Evolutionary conservation across 2,329 filamentous ascomycete genomes (phyloP), one percentile per base, ranked within the genome.

Genomic region (Penicillium polonicum): DNA sequence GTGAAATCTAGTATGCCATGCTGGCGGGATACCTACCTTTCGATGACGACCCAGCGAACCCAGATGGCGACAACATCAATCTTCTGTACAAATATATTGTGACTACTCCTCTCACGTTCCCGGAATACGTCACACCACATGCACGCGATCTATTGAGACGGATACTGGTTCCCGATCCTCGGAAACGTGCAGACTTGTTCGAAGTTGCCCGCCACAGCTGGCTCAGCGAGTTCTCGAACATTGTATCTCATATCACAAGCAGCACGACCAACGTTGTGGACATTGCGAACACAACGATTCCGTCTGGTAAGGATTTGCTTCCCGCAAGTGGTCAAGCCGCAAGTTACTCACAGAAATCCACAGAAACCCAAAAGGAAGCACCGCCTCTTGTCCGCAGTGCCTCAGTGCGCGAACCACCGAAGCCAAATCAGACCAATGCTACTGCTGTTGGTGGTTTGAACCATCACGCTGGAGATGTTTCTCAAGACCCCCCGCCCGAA

Each of bases 51-150:
- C 94, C 94, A 62, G 94, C 92, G 45, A 99, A 99, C 72, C 94
- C 94, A 2, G 94, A 99, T 76, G 94, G 94, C 65, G 94, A 99
- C 75, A 99, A 99, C 73, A 99, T 99, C 79, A 99, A 99, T 74
- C 83, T 99, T 12, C 82, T 99, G 29, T 99, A 99, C 83, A 97
- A 97, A 79, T 99, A 99, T 78, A 99, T 99, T 68, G 93, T 97
- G 59, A 95, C 91, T 55, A 99, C 94, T 1, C 92, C 93, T 36
- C 84, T 99, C 42, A 97, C 93, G 4, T 99, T 99, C 74, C 94
- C 94, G 60, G 94, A 99, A 86, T 97, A 97, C 73, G 94, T 99
- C 66, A 96, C 94, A 8, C 94, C 94, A 8, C 94, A 99, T 75
- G 93, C 94, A 23, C 85, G 94, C 68, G 94, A 99, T 75, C 83